Percentiles rank a stretch among this genome's conserved stretches.
phyloP scores from a whole-genome alignment of 208 protist species.

The Wallacemonas rigidus region DNA sequence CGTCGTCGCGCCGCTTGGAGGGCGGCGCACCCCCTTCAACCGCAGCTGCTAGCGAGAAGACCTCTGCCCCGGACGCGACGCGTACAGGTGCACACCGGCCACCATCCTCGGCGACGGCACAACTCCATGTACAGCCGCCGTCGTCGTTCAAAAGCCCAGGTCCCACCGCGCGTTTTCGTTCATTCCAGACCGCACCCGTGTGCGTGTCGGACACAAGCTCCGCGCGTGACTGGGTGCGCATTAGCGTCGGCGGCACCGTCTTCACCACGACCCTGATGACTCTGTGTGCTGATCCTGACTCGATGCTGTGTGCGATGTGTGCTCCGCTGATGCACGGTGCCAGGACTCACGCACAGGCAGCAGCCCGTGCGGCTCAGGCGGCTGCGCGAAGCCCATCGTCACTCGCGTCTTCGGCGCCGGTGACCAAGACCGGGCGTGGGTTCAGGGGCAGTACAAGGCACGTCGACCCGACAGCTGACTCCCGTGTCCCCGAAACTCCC shows the following conservation, averaged over 20 bases:
- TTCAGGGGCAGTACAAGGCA: slow-evolving; percentile 7
- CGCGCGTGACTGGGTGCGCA: slow-evolving; percentile 60
- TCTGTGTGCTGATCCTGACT: slow-evolving; percentile 62
- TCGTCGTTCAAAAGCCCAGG: too few relatives aligned
- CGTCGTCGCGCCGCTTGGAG: too few relatives aligned
- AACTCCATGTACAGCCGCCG: too few relatives aligned
- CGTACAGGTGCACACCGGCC: too few relatives aligned
- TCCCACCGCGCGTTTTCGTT: neutral
- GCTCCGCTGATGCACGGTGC: slow-evolving; percentile 18
- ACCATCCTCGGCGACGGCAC: too few relatives aligned
- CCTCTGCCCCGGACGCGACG: too few relatives aligned
- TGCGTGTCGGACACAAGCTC: slow-evolving; percentile 29
- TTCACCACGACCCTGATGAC: slow-evolving; percentile 82
- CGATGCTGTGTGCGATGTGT: slow-evolving; percentile 54
- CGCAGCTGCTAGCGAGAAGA: too few relatives aligned
- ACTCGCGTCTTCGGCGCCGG: too few relatives aligned
- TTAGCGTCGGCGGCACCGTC: slow-evolving; percentile 78
- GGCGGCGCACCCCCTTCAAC: too few relatives aligned
- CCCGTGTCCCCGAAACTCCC: too few relatives aligned
- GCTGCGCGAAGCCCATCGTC: too few relatives aligned
- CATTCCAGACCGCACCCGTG: slow-evolving; percentile 12
- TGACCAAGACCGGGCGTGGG: too few relatives aligned
- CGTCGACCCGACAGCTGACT: neutral
- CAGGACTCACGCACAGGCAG: neutral
- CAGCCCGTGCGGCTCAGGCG: neutral